Evolutionary conservation across 2,329 filamentous ascomycete genomes (phyloP).

Genomic region (Mycosphaerelloides madeirae): DNA sequence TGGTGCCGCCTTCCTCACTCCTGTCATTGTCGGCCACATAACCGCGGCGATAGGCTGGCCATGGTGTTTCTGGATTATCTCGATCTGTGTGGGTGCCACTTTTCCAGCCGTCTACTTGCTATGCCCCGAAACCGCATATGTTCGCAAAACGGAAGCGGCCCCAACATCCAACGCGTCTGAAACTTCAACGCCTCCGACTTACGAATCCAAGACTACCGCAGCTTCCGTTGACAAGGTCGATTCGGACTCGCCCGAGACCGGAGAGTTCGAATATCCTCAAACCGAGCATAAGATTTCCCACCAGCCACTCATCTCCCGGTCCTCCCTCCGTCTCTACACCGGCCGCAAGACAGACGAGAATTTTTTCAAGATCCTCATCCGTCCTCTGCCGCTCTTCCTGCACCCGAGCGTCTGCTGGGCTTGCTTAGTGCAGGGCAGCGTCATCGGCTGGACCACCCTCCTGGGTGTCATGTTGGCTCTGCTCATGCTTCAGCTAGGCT

Average conservation of each 20-base stretch:
- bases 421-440: slow-evolving; percentile 42
- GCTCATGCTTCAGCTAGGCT: slow-evolving; percentile 76
- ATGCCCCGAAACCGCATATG: slow-evolving; percentile 30
- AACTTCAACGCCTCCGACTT: neutral
- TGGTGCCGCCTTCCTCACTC: slow-evolving; percentile 31
- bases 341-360: slow-evolving; percentile 32
- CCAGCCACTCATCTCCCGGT: slow-evolving; percentile 2
- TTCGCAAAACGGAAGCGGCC: slow-evolving; percentile 11
- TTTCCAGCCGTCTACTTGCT: slow-evolving; percentile 28
- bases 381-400: slow-evolving; percentile 34
- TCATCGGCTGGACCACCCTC: slow-evolving; percentile 59
- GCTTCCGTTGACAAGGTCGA: slow-evolving; percentile 12
- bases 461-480: slow-evolving; percentile 73
- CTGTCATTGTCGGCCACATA: slow-evolving; percentile 35
- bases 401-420: slow-evolving; percentile 38
- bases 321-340: slow-evolving; percentile 28
- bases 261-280: slow-evolving; percentile 12
- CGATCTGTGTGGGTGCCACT: slow-evolving; percentile 34
- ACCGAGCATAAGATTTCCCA: slow-evolving; percentile 28
- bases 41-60: slow-evolving; percentile 38
- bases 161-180: neutral
- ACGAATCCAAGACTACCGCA: slow-evolving; percentile 9
- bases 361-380: slow-evolving; percentile 33
- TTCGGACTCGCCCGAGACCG: slow-evolving; percentile 17
- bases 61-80: slow-evolving; percentile 40